phyloP scores from a whole-genome alignment of 2,329 filamentous ascomycete species.

The Pseudogymnoascus sp. region DNA sequence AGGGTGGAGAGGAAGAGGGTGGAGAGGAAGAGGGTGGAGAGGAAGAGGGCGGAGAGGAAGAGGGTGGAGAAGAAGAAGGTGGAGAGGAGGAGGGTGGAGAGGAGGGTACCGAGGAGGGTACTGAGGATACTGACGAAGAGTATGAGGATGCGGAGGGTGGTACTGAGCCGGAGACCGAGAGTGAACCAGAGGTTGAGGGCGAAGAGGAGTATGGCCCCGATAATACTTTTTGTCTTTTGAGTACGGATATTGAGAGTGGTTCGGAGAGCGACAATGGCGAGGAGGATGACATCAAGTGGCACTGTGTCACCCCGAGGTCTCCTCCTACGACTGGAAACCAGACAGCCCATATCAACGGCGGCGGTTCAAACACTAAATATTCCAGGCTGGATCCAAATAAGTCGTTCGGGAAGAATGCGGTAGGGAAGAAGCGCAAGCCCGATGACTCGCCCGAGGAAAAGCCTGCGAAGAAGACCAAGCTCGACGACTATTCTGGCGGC shows the following conservation, averaged over 20 bases:
- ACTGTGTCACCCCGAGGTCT: not conserved
- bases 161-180: slow-evolving; percentile 23
- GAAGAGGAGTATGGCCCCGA: not conserved
- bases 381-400: not conserved
- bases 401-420: not conserved
- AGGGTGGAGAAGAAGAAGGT: not conserved
- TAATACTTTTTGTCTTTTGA: not conserved
- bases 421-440: not conserved
- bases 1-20: not conserved
- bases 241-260: not conserved
- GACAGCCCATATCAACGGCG: not conserved
- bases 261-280: not conserved
- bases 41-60: not conserved
- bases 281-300: not conserved
- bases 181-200: not conserved
- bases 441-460: not conserved
- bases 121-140: not conserved
- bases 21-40: not conserved
- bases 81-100: not conserved
- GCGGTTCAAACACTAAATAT: not conserved
- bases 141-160: not conserved
- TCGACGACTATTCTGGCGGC: not conserved
- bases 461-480: not conserved
- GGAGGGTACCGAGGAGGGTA: too few species aligned
- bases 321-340: not conserved